phyloP scores from a whole-genome alignment of 768 basidiomycete genomes.

The Saitozyma sp. region DNA sequence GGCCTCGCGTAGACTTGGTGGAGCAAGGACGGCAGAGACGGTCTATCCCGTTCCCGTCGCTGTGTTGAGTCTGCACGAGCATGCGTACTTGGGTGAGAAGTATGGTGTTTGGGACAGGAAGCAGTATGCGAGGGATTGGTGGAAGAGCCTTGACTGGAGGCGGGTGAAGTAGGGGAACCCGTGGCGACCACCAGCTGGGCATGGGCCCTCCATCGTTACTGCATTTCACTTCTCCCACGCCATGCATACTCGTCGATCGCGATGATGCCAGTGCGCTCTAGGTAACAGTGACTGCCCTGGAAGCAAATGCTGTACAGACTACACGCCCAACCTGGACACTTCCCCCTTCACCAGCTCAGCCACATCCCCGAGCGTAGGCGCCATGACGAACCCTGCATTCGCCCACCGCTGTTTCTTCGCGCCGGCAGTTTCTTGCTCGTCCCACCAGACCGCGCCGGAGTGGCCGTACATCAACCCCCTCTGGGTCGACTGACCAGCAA shows the following conservation, averaged over 20 bases:
- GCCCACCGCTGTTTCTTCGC: slow-evolving; percentile 11
- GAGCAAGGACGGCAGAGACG: neutral
- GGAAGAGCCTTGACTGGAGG: slow-evolving; percentile 43
- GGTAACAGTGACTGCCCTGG: too few species aligned
- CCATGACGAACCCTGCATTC: slow-evolving; percentile 14
- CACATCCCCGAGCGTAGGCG: slow-evolving; percentile 10
- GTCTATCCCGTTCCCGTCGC: slow-evolving; percentile 41
- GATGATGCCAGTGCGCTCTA: neutral
- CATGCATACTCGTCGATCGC: neutral
- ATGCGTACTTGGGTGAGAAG: slow-evolving; percentile 43
- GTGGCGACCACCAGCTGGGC: neutral
- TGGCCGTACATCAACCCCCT: slow-evolving; percentile 17
- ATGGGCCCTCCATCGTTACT: neutral
- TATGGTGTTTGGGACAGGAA: slow-evolving; percentile 45
- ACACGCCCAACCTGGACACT: too few species aligned
- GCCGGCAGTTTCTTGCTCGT: slow-evolving; percentile 5
- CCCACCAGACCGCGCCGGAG: slow-evolving; percentile 19
- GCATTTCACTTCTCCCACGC: neutral
- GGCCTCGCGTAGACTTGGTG: neutral
- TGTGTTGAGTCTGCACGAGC: slow-evolving; percentile 46
- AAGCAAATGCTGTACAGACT: too few species aligned
- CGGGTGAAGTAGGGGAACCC: slow-evolving; percentile 11
- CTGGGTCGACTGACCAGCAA: slow-evolving; percentile 11
- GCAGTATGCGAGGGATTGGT: slow-evolving; percentile 49
- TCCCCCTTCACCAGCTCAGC: neutral